Evolutionary conservation across 306 rosid genomes (phyloP).

Genomic region (Cucurbita maxima): DNA sequence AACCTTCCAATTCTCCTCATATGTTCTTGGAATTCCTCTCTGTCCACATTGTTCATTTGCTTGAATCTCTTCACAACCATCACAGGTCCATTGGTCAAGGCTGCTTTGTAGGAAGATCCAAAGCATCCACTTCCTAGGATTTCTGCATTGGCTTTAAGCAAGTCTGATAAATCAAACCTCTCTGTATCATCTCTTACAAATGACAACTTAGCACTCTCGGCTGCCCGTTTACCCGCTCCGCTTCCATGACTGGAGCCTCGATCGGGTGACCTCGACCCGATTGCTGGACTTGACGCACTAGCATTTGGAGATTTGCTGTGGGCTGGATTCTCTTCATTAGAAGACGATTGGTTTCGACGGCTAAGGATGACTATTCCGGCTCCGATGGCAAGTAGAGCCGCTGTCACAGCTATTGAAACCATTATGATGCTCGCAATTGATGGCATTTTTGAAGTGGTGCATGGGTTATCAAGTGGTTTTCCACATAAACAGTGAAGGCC

Average conservation of each 20-base stretch:
- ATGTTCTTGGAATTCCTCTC: conserved; percentile 70
- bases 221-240: conserved; percentile 5
- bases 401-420: conserved; percentile 23
- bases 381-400: conserved; percentile 28
- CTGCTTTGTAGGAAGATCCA: conserved; percentile 86
- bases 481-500: conserved; percentile 70
- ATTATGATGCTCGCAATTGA: conserved; percentile 20
- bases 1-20: conserved; percentile 79
- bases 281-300: conserved; percentile 1
- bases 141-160: conserved; percentile 79
- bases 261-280: conserved; percentile 8
- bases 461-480: conserved; percentile 27
- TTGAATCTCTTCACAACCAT: conserved; percentile 84
- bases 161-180: conserved; percentile 64
- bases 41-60: conserved; percentile 81
- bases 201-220: conserved; percentile 32
- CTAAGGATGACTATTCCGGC: conserved; percentile 23
- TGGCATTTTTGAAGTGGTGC: conserved; percentile 12
- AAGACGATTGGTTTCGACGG: conserved; percentile 5
- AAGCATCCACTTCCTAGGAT: conserved; percentile 71
- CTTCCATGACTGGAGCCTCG: conserved; percentile 9
- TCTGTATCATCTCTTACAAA: conserved; percentile 48
- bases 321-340: conserved; percentile 24
- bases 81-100: conserved; percentile 30
- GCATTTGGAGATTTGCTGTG: neutral